Base-by-base conservation (phyloP, 176 grass and related monocot species). In the Melocanna baccifera region DNA sequence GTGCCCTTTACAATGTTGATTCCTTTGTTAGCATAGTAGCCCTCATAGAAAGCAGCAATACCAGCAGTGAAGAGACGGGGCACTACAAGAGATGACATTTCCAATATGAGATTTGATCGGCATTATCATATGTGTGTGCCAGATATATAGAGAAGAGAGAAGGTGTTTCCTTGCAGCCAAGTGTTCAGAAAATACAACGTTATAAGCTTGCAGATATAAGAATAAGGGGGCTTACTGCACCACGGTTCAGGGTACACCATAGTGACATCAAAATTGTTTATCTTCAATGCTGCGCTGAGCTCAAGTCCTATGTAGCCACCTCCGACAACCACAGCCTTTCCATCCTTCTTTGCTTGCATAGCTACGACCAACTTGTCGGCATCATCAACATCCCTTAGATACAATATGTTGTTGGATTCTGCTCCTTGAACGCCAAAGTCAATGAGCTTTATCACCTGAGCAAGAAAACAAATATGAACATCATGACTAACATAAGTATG, bases 191-290 rank as follows among this genome's bases (percentile, higher is more conserved):
- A 68, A 50, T 29, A 53, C 4, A 58, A 36, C 16, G 19, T 32
- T 9, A 2, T 22, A 36, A 47, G 45, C 45, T 83, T 73, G 0
- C 12, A 66, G 56, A 83, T 55, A 36, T 47, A 62, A 65, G 28
- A 37, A 71, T 37, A 11, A 64, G 6, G 37, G 20, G 22, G 93
- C 96, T 86, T 98, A 98, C 96, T 98, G 92, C 96, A 98, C 96
- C 96, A 98, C 19, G 96, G 96, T 84, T 93, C 96, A 29, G 93
- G 96, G 82, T 95, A 98, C 87, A 98, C 93, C 96, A 98, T 95
- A 16, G 91, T 95, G 70, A 95, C 92, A 90, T 98, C 96, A 46
- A 98, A 93, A 80, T 98, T 93, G 80, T 98, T 98, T 1, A 83
- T 83, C 61, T 90, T 92, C 76, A 98, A 61, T 53, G 90, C 93